Evolutionary conservation across 805 yeast species (phyloP), one percentile per base, ranked within the genome.

Genomic region (Maudiozyma bulderi): DNA sequence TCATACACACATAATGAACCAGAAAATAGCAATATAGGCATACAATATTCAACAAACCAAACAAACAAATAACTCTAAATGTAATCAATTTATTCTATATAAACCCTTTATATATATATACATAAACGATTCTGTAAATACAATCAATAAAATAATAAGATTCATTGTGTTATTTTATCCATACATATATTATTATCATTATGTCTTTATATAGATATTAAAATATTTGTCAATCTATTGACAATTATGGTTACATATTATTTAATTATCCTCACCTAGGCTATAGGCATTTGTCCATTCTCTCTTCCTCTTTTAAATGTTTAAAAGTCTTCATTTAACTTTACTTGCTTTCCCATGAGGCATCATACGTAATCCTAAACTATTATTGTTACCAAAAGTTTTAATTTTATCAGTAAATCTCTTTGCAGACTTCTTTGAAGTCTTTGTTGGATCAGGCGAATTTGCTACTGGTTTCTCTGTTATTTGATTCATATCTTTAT

Each of bases 381-480:
- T 59, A 15, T 53, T 49, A 32, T 48, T 43, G 32, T 48, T 52
- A 35, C 56, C 52, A 44, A 57, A 57, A 3, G 42, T 49, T 34
- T 49, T 53, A 26, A 57, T 50, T 44, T 56, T 57, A 13, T 56
- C 58, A n/a, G 57, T 47, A 37, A 57, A 57, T 13, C 47, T 47
- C n/a, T 32, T 40, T 1, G 45, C 34, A 5, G 45, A 40, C 8
- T 29, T 39, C 13, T 28, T 39, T 4, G 30, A 26, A n/a, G 42
- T 32, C 37, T 33, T 50, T 44, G 40, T 45, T 15, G n/a, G 13
- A 13, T 8, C 20, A n/a, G 42, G 42, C 2, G 42, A 39, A 26
- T 3, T 13, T 26, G 42, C 42, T 26, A 39, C 30, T 6, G 42
- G 42, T 26, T 28, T 20, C 14, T 9, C 28, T 6, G 11, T 20